A percentile compares a stretch with the other conserved stretches of the same genome.
phyloP scores from a whole-genome alignment of 2,329 filamentous ascomycete genomes.

The Neocucurbitaria cava region DNA sequence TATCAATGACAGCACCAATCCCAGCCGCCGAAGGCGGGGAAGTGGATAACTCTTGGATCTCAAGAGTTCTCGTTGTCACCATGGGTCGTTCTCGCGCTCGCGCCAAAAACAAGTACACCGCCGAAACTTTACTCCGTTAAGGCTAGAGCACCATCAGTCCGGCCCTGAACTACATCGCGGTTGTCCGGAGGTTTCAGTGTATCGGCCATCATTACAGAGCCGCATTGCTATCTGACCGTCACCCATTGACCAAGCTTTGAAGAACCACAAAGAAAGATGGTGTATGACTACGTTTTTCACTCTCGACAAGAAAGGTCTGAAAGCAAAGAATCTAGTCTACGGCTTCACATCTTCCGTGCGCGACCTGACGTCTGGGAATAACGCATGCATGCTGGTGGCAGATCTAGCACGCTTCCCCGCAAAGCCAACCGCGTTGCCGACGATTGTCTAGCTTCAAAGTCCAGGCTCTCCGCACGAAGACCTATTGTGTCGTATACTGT shows the following conservation, averaged over 20 bases:
- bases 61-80: neutral
- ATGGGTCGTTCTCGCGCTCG: constrained; percentile 15
- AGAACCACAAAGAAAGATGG: neutral
- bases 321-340: neutral
- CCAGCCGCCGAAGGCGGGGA: constrained; percentile 13
- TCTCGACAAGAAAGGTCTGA: neutral
- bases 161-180: neutral
- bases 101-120: neutral
- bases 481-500: constrained; percentile 20
- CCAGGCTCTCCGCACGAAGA: constrained; percentile 31
- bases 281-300: neutral
- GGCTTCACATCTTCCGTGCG: constrained; percentile 7
- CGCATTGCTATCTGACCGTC: neutral
- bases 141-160: constrained; percentile 9
- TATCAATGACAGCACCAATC: constrained; percentile 9
- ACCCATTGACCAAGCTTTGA: neutral
- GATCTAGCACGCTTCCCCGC: constrained; percentile 39
- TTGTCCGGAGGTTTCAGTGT: neutral
- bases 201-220: neutral
- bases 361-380: constrained; percentile 28
- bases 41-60: constrained; percentile 10
- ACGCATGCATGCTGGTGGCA: constrained; percentile 7
- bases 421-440: constrained; percentile 32
- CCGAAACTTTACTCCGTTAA: neutral
- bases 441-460: constrained; percentile 23